Conservation (phyloP, 108 stramenopile species). For the Nannochloropsis gaditana region DNA sequence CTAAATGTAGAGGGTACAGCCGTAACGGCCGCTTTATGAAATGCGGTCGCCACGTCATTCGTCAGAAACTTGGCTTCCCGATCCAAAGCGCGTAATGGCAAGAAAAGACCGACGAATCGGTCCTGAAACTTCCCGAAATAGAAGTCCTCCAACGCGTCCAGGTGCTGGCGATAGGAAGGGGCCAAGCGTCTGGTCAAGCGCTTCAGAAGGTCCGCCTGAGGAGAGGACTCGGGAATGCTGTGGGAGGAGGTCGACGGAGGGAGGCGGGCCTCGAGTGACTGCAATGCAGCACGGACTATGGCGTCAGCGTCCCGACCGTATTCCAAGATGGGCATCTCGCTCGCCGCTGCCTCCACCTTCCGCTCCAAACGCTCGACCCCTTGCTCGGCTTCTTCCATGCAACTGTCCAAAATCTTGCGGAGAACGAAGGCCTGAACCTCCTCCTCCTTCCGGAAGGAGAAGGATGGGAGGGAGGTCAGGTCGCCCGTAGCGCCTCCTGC, state of each 20-base stretch:
- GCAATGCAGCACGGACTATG: not conserved
- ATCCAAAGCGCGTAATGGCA: not conserved
- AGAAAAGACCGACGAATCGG: conserved; percentile 19
- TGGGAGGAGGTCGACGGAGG: not conserved
- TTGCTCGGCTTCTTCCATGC: not conserved
- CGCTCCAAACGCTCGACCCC: not conserved
- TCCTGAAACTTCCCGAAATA: conserved; percentile 8
- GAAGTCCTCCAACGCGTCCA: not conserved
- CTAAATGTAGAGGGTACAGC: not conserved
- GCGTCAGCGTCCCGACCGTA: conserved; percentile 10
- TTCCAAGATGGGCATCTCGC: not conserved
- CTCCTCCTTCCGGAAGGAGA: not conserved
- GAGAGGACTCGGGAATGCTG: not conserved
- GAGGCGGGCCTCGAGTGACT: not conserved
- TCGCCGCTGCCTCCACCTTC: not conserved
- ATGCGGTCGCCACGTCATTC: not conserved
- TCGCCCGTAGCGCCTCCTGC: not conserved
- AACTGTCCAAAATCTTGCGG: not conserved
- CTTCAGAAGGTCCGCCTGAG: not conserved
- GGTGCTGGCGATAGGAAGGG: not conserved
- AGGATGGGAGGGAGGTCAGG: not conserved
- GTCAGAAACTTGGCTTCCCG: not conserved
- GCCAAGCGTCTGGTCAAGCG: not conserved
- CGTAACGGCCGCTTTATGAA: not conserved
- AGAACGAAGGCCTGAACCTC: conserved; percentile 16